These are phyloP conservation scores for Colletotrichum destructivum DNA, from an alignment of 2,329 filamentous ascomycete species.

Conservation along the genomic window DNA sequence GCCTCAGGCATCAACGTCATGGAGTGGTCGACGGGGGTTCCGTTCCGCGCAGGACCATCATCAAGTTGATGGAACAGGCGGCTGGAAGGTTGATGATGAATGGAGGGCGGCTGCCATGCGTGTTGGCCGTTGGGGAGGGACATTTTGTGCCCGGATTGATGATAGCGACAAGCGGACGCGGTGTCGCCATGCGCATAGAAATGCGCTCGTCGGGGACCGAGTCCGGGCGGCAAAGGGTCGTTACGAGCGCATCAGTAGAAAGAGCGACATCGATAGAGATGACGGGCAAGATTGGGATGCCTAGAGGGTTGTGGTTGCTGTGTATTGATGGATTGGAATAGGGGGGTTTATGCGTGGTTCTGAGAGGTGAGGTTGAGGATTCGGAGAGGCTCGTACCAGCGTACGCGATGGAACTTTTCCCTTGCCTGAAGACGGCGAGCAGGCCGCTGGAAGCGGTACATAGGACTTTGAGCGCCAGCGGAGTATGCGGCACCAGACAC, in stretches of 20 bases:
- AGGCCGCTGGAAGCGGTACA: constrained; percentile 38
- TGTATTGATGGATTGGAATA: constrained; percentile 67
- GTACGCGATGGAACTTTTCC: constrained; percentile 43
- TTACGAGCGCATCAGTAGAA: constrained; percentile 67
- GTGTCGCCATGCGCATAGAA: constrained; percentile 70
- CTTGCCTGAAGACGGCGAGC: constrained; percentile 40
- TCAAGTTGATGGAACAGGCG: constrained; percentile 72
- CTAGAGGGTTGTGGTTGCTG: constrained; percentile 58
- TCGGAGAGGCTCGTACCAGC: constrained; percentile 54
- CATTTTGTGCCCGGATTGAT: constrained; percentile 71
- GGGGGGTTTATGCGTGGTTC: constrained; percentile 65
- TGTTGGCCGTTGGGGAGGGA: constrained; percentile 77
- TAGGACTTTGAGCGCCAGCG: constrained; percentile 22
- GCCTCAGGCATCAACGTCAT: constrained; percentile 72
- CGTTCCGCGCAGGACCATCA: constrained; percentile 69
- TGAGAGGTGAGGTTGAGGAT: constrained; percentile 71
- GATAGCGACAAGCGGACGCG: constrained; percentile 62
- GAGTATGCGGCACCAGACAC: background rate
- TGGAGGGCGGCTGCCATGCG: constrained; percentile 74
- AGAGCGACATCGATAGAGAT: constrained; percentile 69
- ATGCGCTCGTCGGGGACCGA: constrained; percentile 67
- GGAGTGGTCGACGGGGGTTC: constrained; percentile 66
- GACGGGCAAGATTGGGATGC: constrained; percentile 57
- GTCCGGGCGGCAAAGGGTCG: constrained; percentile 60
- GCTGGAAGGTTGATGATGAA: constrained; percentile 63